Percentiles rank a stretch among this genome's conserved stretches.
phyloP scores from a whole-genome alignment of 179 eudicot genomes.

The Dionaea muscipula region DNA sequence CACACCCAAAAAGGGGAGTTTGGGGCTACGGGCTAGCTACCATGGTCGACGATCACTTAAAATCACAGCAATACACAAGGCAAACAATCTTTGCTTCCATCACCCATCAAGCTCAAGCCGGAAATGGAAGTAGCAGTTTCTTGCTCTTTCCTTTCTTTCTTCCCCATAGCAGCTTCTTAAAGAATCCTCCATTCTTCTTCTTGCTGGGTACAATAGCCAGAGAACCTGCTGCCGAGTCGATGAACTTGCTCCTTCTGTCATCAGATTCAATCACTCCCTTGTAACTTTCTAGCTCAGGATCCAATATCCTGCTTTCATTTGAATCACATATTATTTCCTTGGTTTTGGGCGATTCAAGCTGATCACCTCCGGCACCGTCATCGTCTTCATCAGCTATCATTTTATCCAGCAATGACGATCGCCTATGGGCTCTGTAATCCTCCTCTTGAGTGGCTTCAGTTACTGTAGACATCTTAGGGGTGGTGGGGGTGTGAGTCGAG shows the following conservation, averaged over 20 bases:
- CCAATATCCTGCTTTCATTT: not conserved
- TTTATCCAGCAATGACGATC: slow-evolving; percentile 53
- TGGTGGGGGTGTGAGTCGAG: slow-evolving; percentile 27
- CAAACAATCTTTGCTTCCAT: no score
- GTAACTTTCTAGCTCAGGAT: not conserved
- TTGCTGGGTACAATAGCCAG: slow-evolving; percentile 47
- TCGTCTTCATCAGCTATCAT: slow-evolving; percentile 66
- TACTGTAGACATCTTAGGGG: slow-evolving; percentile 3
- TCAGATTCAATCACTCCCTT: not conserved
- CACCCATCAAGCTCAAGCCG: no score
- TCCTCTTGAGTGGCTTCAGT: slow-evolving; percentile 7
- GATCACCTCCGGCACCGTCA: slow-evolving; percentile 17
- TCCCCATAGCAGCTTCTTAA: slow-evolving; percentile 51
- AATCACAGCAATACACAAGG: no score
- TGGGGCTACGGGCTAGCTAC: no score
- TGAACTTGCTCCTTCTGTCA: slow-evolving; percentile 5
- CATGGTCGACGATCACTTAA: no score
- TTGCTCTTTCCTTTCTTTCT: slow-evolving; percentile 39
- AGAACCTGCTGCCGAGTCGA: slow-evolving; percentile 20
- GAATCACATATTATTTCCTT: slow-evolving; percentile 33
- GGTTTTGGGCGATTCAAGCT: slow-evolving; percentile 26
- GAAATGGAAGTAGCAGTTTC: slow-evolving; percentile 20
- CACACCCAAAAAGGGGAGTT: no score
- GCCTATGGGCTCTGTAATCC: slow-evolving; percentile 13
- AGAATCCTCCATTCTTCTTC: slow-evolving; percentile 35